Evolutionary conservation across 805 yeast genomes (phyloP).

Genomic region (Myxozyma kluyveri): DNA sequence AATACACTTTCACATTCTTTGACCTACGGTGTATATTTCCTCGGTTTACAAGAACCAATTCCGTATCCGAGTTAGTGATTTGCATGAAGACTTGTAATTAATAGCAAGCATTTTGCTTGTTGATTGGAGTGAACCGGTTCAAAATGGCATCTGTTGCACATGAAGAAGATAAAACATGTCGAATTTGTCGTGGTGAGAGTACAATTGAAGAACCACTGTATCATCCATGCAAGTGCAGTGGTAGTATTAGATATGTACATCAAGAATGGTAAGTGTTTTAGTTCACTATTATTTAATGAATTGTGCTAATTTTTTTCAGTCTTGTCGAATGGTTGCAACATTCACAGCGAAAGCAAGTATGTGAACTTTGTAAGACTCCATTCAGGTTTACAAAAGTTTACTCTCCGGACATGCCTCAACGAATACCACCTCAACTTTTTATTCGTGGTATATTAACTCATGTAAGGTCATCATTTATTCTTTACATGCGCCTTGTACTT

Average conservation of each 20-base stretch:
- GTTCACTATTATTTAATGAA: neutral
- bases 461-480: constrained; percentile 17
- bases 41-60: too few species aligned
- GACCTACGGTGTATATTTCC: too few species aligned
- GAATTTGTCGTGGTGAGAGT: constrained; percentile 94
- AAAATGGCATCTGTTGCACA: too few species aligned
- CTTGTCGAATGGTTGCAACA: constrained; percentile 81
- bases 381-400: constrained; percentile 67
- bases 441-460: constrained; percentile 41
- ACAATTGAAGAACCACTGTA: constrained; percentile 72
- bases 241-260: constrained; percentile 89
- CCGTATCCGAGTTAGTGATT: too few species aligned
- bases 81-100: too few species aligned
- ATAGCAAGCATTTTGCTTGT: too few species aligned
- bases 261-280: constrained; percentile 61
- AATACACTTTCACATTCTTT: too few species aligned
- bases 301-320: constrained; percentile 26
- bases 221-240: constrained; percentile 92
- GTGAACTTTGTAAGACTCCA: constrained; percentile 84
- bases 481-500: constrained; percentile 28
- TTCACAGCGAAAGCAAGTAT: constrained; percentile 58
- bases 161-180: constrained; percentile 53
- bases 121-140: too few species aligned
- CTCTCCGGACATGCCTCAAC: constrained; percentile 60
- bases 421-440: constrained; percentile 56